phyloP scores from a whole-genome alignment of 495 filamentous ascomycete genomes.

The Amniculicola lignicola region DNA sequence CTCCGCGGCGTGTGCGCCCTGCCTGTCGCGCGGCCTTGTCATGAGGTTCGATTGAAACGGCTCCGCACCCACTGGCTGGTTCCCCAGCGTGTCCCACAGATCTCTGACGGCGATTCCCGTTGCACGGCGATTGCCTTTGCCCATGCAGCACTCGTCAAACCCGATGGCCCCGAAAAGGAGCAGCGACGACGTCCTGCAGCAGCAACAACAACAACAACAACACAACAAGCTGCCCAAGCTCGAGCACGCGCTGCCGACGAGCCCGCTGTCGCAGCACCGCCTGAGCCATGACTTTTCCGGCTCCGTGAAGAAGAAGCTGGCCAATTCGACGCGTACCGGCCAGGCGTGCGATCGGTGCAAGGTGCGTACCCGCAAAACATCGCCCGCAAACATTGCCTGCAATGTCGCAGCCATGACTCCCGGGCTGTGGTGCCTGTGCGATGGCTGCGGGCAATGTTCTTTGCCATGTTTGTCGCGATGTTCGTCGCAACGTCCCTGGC shows the following conservation, averaged over 20 bases:
- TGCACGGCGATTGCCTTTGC: too few species aligned
- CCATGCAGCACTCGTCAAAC: background rate
- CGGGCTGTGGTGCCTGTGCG: background rate
- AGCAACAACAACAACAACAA: too few species aligned
- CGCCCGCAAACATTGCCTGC: slow-evolving; percentile 1
- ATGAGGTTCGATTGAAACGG: background rate
- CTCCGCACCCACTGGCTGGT: slow-evolving; percentile 3
- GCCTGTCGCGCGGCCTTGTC: too few species aligned
- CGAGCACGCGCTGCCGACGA: slow-evolving; percentile 51
- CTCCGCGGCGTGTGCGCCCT: too few species aligned
- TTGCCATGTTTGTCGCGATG: too few species aligned
- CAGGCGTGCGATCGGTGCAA: slow-evolving; percentile 93
- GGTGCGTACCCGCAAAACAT: slow-evolving; percentile 48
- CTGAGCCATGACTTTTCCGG: slow-evolving; percentile 61
- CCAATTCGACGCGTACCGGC: slow-evolving; percentile 66
- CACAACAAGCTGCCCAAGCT: slow-evolving; percentile 30
- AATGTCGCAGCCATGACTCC: too few species aligned
- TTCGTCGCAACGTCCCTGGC: too few species aligned
- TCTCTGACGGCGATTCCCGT: slow-evolving; percentile 26
- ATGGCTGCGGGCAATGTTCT: too few species aligned
- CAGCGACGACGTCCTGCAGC: slow-evolving; percentile 14
- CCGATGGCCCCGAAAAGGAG: slow-evolving; percentile 26
- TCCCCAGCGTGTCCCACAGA: slow-evolving; percentile 3
- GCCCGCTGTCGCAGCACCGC: slow-evolving; percentile 19
- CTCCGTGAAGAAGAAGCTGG: slow-evolving; percentile 61